phyloP scores from a whole-genome alignment of 2,329 filamentous ascomycete genomes.

The Sporothrix inflata region DNA sequence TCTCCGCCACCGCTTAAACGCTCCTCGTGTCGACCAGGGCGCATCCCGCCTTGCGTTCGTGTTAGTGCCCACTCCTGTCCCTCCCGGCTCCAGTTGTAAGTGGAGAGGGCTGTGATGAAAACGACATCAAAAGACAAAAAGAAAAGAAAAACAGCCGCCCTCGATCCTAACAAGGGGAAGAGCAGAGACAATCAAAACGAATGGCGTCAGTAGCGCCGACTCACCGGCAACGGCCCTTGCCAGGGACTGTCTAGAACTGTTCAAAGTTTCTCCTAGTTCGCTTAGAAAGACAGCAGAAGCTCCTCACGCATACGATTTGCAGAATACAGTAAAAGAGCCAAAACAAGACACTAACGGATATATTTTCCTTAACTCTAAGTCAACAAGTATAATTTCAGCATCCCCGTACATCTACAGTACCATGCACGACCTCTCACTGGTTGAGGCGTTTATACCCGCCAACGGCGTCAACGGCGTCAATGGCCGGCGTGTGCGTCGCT shows the following conservation, averaged over 20 bases:
- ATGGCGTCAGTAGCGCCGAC: neutral
- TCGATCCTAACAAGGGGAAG: neutral
- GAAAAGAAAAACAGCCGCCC: neutral
- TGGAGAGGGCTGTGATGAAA: neutral
- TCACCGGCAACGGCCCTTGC: neutral
- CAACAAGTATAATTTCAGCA: neutral
- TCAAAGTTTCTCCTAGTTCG: neutral
- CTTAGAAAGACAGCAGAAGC: neutral
- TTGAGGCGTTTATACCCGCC: slow-evolving; percentile 14
- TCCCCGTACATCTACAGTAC: no score
- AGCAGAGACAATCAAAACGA: neutral
- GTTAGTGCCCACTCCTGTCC: slow-evolving; percentile 9
- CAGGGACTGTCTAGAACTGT: neutral
- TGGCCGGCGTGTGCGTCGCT: neutral
- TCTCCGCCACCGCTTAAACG: neutral
- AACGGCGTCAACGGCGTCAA: slow-evolving; percentile 6
- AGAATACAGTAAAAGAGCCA: no score
- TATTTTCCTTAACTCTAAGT: neutral
- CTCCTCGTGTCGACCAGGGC: slow-evolving; percentile 13
- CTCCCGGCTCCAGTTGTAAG: neutral
- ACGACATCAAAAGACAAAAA: neutral
- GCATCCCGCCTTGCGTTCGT: neutral
- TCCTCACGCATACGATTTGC: neutral
- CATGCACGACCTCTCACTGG: neutral
- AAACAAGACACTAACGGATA: no score